Conservation (phyloP, 768 basidiomycete genomes). For the Pleurotus tuoliensis region DNA sequence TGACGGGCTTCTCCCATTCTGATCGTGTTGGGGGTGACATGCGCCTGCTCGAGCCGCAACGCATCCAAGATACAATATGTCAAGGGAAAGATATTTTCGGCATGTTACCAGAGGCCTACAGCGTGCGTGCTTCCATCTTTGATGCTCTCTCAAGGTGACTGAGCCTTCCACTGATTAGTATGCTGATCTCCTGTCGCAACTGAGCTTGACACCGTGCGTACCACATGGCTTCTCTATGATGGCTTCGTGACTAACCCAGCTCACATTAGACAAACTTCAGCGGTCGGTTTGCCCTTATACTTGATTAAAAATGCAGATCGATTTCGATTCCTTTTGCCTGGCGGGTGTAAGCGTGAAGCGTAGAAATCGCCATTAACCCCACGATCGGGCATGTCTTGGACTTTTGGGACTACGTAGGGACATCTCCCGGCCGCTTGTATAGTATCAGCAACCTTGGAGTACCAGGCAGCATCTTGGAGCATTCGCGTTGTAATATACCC, state of each 20-base stretch:
- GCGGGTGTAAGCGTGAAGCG: constrained; percentile 41
- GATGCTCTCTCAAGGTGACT: neutral
- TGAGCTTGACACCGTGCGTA: constrained; percentile 50
- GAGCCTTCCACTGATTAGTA: constrained; percentile 30
- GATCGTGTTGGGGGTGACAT: constrained; percentile 51
- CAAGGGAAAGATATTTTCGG: constrained; percentile 58
- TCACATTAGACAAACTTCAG: constrained; percentile 32
- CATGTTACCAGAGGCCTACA: constrained; percentile 63
- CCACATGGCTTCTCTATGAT: neutral
- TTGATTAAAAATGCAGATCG: constrained; percentile 45
- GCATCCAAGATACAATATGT: constrained; percentile 59
- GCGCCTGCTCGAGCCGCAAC: constrained; percentile 41
- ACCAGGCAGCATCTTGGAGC: too few relatives aligned
- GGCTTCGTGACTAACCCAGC: neutral
- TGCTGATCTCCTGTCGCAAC: constrained; percentile 46
- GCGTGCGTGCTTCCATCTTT: constrained; percentile 28
- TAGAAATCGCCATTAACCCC: neutral
- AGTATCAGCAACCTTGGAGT: too few relatives aligned
- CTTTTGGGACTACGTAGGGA: too few relatives aligned
- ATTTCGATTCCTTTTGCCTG: constrained; percentile 52
- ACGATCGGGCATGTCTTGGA: neutral
- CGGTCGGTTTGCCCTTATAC: constrained; percentile 49
- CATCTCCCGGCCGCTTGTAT: too few relatives aligned
- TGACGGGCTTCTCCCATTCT: constrained; percentile 59
- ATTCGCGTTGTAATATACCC: too few relatives aligned